Base-by-base conservation (phyloP, 2,329 filamentous ascomycete species). In the Fusarium tuaranense region DNA sequence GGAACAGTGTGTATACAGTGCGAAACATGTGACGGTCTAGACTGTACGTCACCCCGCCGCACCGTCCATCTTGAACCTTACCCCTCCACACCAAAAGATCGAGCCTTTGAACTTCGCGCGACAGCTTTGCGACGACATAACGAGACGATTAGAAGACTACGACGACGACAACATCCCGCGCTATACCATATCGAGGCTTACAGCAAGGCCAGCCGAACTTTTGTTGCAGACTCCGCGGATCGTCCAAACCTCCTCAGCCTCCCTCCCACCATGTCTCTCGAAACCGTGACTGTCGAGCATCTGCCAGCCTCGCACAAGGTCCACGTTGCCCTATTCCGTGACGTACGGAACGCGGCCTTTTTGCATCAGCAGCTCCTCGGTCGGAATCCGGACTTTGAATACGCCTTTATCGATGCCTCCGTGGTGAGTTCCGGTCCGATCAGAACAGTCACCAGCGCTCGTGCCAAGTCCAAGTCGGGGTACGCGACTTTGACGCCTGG, bases 321-420 rank as follows among this genome's bases (percentile, higher is more conserved):
- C 34, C 92, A 97, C 82, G 84, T 94, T 60, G 92, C 91, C 51
- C 85, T 98, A 36, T 98, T 97, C 85, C 89, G 87, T 25, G 86
- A 94, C 81, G 90, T 98, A 67, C 82, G 89, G 71, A 99, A 99
- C 82, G 89, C 95, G 13, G 84, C 89, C 1, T 95, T 93, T 79
- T 87, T 99, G 51, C 92, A 95, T 63, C 87, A 92, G 76, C 95
- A 98, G 84, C 90, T 99, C 7, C 87, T 98, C n/a, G 89, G 91
- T 7, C 93, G 94, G 63, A 98, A 98, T 80, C 80, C 90, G 13
- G 92, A 92, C 10, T 98, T 95, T 78, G 95, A 98, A 83, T 98
- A 98, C 86, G 95, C 95, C 38, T 93, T 99, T 76, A 89, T 99
- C 57, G 96, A 99, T 84, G 95, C 95, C 22, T 91, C 90, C 55